A percentile compares a stretch with the other conserved stretches of the same genome.
Conservation (phyloP, 1,284 basidiomycete genomes). For the Meira miltonrushii region DNA sequence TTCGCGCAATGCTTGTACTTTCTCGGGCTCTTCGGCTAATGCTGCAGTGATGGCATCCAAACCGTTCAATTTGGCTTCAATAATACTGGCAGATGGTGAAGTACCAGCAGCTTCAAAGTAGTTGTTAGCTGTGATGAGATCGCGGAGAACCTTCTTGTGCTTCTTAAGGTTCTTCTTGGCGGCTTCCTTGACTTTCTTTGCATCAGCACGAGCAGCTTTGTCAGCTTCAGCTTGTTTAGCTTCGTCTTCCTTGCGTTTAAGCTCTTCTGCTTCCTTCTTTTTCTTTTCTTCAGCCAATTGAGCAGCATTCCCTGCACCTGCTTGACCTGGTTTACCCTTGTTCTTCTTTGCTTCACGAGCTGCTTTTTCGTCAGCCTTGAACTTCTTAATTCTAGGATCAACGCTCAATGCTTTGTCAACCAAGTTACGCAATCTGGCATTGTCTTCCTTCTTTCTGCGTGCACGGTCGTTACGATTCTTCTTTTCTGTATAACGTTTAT, state of each 20-base stretch:
- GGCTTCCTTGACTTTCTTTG: conserved; percentile 85
- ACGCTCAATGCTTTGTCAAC: conserved; percentile 79
- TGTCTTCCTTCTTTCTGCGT: conserved; percentile 96
- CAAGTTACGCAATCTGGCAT: conserved; percentile 75
- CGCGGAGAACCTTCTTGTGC: conserved; percentile 51
- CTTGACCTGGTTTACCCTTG: conserved; percentile 55
- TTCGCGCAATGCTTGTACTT: conserved; percentile 58
- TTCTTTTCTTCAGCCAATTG: conserved; percentile 20
- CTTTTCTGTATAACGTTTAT: conserved; percentile 98
- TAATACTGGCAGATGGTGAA: conserved; percentile 55
- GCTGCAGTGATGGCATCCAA: conserved; percentile 58
- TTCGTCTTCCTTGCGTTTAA: conserved; percentile 65
- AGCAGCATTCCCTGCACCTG: conserved; percentile 46
- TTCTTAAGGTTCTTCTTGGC: conserved; percentile 52
- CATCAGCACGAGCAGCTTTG: conserved; percentile 69
- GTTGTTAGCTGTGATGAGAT: conserved; percentile 58
- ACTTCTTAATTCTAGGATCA: conserved; percentile 94
- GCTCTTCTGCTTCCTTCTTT: conserved; percentile 50
- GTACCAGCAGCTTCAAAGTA: conserved; percentile 59
- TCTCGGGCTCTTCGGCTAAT: conserved; percentile 55
- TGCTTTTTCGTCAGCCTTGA: conserved; percentile 94
- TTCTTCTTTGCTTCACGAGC: conserved; percentile 87
- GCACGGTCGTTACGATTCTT: conserved; percentile 98
- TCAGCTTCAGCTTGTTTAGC: conserved; percentile 67
- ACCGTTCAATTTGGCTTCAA: conserved; percentile 60